Evolutionary conservation across 495 filamentous ascomycete genomes (phyloP), one percentile per base, ranked within the genome.

Genomic region (Platismatia glauca): DNA sequence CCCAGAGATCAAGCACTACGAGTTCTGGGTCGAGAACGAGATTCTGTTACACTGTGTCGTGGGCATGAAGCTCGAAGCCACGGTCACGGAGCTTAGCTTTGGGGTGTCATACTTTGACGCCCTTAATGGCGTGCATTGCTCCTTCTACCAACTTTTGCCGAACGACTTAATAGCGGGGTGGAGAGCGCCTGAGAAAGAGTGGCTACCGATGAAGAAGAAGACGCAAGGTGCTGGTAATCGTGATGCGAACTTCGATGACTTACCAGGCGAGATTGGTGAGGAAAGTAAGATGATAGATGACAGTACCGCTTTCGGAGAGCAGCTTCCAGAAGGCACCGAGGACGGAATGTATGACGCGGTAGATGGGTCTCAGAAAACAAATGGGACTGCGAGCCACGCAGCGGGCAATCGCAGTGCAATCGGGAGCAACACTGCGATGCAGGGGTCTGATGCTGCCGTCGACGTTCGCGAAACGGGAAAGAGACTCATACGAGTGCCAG

Each of bases 31-130:
- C 31, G 90, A 94, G 68, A 79, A 84, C 33, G 70, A 80, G 0
- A 73, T 87, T 7, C 76, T 97, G 24, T 64, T 76, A 34, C 75
- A 81, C 55, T 81, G 86, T 63, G 84, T 83, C 65, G 76, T 82
- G 1, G 90, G 91, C 1, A 85, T 96, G 85, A 96, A 95, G 75
- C 70, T 97, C 20, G 78, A 80, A 38, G 76, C 83, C 7, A 72
- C 70, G 11, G 79, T 95, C 20, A 85, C 83, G 70, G 78, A 82
- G 55, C 73, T 90, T 35, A 84, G 80, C 61, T 79, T 77, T 59
- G 87, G 85, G 11, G 53, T 90, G 38, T 76, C 81, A 67, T 82
- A 80, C 66, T 79, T 91, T 61, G 83, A 85, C 57, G 71, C 79
- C 8, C 68, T 88, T n/a, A 66, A 68, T 52, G 77, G 75, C 4